phyloP scores from a whole-genome alignment of 306 rosid species.

The Clitoria ternatea region DNA sequence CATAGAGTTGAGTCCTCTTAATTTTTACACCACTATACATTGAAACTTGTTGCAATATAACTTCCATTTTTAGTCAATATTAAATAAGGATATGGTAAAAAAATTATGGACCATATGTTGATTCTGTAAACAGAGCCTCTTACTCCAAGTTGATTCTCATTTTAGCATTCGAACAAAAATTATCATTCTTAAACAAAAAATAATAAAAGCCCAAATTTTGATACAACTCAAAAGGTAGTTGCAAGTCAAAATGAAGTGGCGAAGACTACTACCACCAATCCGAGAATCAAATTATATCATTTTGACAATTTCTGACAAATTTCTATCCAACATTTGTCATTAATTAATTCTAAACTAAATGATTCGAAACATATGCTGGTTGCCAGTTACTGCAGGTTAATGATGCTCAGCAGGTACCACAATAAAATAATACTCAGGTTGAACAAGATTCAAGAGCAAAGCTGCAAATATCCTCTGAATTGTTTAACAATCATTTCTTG shows the following conservation, averaged over 20 bases:
- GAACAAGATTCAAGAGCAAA: neutral
- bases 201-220: neutral
- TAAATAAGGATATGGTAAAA: no score
- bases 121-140: no score
- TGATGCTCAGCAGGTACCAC: neutral
- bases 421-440: neutral
- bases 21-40: no score
- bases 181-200: neutral
- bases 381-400: neutral
- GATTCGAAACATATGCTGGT: neutral
- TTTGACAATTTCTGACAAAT: neutral
- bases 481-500: slow-evolving; percentile 32
- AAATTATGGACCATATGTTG: no score
- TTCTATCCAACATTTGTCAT: neutral
- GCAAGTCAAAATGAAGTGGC: neutral
- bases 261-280: neutral
- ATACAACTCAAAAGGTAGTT: neutral
- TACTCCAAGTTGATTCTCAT: neutral
- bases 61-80: no score
- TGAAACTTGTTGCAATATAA: no score
- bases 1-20: no score
- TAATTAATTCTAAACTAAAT: neutral
- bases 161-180: neutral
- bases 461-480: neutral
- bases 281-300: neutral